These are phyloP conservation scores for Sporobolus alterniflorus DNA, from an alignment of 202 grass and related monocot genomes.

Conservation along the genomic window DNA sequence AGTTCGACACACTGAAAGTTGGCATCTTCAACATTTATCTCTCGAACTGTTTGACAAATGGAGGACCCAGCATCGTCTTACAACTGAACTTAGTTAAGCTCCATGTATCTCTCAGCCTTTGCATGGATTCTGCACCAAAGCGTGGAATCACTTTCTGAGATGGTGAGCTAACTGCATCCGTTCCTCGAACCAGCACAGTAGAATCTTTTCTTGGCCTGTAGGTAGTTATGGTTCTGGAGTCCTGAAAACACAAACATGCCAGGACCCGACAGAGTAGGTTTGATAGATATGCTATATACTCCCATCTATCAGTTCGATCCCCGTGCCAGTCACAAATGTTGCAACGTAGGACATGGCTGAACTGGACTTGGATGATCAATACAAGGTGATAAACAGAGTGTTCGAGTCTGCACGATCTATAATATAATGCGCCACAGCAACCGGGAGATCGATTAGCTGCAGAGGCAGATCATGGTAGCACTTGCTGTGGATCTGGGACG, in stretches of 20 bases:
- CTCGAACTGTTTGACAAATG: slow-evolving; percentile 36
- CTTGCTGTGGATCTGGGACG: slow-evolving; percentile 14
- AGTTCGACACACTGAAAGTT: slow-evolving; percentile 53
- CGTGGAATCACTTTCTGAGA: slow-evolving; percentile 15
- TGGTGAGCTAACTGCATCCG: slow-evolving; percentile 4
- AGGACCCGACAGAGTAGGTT: not conserved
- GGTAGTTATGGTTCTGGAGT: slow-evolving; percentile 16
- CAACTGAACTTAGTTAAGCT: slow-evolving; percentile 11
- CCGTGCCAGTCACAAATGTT: not conserved
- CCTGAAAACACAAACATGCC: slow-evolving; percentile 21
- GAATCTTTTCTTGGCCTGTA: slow-evolving; percentile 28
- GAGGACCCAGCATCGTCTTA: slow-evolving; percentile 17
- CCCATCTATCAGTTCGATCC: not conserved
- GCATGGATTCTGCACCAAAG: slow-evolving; percentile 20
- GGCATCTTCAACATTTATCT: slow-evolving; percentile 14
- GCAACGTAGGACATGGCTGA: not conserved
- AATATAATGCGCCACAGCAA: not conserved
- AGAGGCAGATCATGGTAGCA: slow-evolving; percentile 15
- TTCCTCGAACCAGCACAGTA: slow-evolving; percentile 23
- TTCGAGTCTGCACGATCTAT: not conserved
- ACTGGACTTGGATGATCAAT: not conserved
- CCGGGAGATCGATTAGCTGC: slow-evolving; percentile 12
- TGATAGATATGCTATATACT: not conserved
- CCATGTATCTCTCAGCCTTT: not conserved
- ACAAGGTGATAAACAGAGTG: not conserved